Percentiles rank a stretch among this genome's conserved stretches.
phyloP scores from a whole-genome alignment of 2,329 filamentous ascomycete genomes.

The Cryphonectria japonica region DNA sequence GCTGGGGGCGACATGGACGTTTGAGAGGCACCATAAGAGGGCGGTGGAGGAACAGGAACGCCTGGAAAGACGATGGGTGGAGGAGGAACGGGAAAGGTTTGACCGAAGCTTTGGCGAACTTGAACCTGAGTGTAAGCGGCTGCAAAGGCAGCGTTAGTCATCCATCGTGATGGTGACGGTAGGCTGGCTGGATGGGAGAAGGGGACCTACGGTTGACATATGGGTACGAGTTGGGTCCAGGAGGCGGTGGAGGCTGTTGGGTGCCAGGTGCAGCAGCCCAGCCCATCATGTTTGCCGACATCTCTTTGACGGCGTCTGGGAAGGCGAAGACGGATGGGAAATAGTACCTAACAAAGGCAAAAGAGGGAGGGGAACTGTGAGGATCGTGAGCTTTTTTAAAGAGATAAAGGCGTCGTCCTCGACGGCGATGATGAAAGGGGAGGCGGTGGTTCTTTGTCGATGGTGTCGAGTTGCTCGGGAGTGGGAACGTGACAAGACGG shows the following conservation, averaged over 20 bases:
- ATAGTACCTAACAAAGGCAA: neutral
- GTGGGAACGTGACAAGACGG: neutral
- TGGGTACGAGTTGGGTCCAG: conserved; percentile 43
- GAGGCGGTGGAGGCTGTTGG: conserved; percentile 40
- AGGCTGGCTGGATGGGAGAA: neutral
- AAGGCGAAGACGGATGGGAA: conserved; percentile 4
- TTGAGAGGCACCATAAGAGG: conserved; percentile 34
- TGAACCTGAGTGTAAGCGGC: conserved; percentile 65
- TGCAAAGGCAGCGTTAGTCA: conserved; percentile 37
- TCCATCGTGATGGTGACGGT: neutral
- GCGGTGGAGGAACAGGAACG: conserved; percentile 30
- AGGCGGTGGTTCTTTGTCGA: conserved; percentile 3
- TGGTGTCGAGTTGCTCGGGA: neutral
- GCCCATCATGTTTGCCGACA: conserved; percentile 37
- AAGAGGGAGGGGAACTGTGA: neutral
- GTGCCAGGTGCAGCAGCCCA: conserved; percentile 43
- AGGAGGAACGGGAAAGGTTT: conserved; percentile 45
- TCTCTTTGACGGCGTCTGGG: neutral
- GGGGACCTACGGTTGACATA: conserved; percentile 45
- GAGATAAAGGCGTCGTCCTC: neutral
- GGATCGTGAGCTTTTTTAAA: neutral
- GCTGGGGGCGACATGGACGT: conserved; percentile 33
- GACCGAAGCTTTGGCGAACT: conserved; percentile 63
- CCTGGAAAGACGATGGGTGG: conserved; percentile 30
- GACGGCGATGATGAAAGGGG: neutral